phyloP scores from a whole-genome alignment of 1,284 basidiomycete species.

The Meira miltonrushii region DNA sequence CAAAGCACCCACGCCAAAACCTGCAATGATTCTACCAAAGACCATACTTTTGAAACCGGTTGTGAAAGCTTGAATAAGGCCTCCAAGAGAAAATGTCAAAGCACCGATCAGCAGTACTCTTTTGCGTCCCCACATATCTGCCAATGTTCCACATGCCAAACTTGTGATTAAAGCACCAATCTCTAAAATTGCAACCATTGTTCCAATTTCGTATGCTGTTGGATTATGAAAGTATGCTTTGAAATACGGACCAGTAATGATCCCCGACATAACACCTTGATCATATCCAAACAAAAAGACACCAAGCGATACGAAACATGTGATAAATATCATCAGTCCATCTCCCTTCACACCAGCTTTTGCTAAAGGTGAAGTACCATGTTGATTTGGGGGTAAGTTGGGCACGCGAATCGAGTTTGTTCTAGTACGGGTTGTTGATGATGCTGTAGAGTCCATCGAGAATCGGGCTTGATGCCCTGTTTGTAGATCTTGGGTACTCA shows the following conservation, averaged over 20 bases:
- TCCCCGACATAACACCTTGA: constrained; percentile 61
- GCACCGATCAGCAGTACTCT: constrained; percentile 84
- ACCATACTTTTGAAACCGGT: constrained; percentile 80
- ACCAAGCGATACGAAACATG: constrained; percentile 77
- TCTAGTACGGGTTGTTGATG: too few relatives aligned
- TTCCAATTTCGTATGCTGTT: constrained; percentile 61
- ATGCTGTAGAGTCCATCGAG: too few relatives aligned
- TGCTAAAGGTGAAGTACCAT: constrained; percentile 32
- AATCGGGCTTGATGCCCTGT: too few relatives aligned
- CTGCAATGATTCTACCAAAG: constrained; percentile 76
- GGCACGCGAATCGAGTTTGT: not conserved
- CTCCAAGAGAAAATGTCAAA: constrained; percentile 78
- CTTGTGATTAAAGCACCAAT: constrained; percentile 78
- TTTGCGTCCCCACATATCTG: constrained; percentile 79
- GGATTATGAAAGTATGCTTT: constrained; percentile 63
- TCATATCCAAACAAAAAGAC: constrained; percentile 70
- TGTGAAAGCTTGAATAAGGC: constrained; percentile 82
- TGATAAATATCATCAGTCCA: constrained; percentile 48
- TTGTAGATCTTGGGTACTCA: too few relatives aligned
- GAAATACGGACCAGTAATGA: constrained; percentile 91
- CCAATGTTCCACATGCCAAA: constrained; percentile 77
- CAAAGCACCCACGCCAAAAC: constrained; percentile 87
- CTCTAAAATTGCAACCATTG: constrained; percentile 76
- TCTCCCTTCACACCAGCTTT: constrained; percentile 42
- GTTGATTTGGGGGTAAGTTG: constrained; percentile 6